Base-by-base conservation (phyloP, 192 early-diverging fungal genomes). In the Coemansia sp. region DNA sequence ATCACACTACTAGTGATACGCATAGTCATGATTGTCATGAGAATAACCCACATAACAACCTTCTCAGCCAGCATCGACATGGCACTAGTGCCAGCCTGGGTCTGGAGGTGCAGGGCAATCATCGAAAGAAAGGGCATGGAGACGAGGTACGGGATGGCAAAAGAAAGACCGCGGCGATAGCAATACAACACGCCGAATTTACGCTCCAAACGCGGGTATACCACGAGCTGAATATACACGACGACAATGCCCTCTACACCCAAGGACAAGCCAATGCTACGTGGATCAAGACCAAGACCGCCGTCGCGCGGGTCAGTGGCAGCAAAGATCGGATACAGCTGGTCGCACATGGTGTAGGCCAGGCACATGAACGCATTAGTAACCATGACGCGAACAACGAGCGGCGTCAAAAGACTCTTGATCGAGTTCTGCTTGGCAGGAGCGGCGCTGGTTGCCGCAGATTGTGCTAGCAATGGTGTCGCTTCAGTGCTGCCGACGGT, bases 281-380 rank as follows among this genome's bases (percentile, higher is more conserved):
- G 76, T 0, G 84, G 53, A 11, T 57, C 64, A 40, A 88, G 77
- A 2, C 87, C 88, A 5, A 89, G 67, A 7, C 88, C 88, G 43
- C 88, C 88, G 14, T 75, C 60, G 3, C 19, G 49, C 0, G 71
- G 69, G 23, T 63, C 37, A 0, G 73, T 73, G 14, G 83, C 83
- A 3, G 78, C 71, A 67, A 79, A 85, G 28, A 85, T 72, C 10
- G 78, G 75, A 19, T 77, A 80, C 6, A 68, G 19, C n/a, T 80
- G 75, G 30, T 77, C 70, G 6, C 37, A 35, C 65, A 85, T 78
- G 4, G 67, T 28, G 6, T 66, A 64, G 1, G 74, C 64, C 19
- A 84, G n/a, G 46, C 62, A 68, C 53, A 84, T 53, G 0, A 73
- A 14, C 10, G 67, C 43, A 49, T 78, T 75, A 13, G 63, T 70